These are phyloP conservation scores for Conidiobolus incongruus DNA, from an alignment of 371 early-diverging fungal genomes.

Conservation along the genomic window DNA sequence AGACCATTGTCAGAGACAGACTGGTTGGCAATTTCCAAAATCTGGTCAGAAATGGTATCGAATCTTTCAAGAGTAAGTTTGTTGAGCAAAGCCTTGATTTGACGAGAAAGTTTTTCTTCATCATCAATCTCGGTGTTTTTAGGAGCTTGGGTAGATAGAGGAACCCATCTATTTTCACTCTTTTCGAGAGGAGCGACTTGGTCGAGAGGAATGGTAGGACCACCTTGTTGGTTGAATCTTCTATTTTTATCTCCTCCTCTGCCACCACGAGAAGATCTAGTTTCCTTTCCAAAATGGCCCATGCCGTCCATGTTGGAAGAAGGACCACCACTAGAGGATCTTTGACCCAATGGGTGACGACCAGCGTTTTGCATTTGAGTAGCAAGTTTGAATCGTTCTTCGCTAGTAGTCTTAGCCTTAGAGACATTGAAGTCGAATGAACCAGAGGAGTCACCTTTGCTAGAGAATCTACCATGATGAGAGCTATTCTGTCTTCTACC, in stretches of 20 bases:
- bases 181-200: conserved; percentile 49
- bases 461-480: conserved; percentile 5
- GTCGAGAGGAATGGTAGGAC: conserved; percentile 31
- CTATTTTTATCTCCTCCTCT: conserved; percentile 23
- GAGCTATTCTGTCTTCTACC: conserved; percentile 6
- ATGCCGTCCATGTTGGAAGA: conserved; percentile 9
- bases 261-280: conserved; percentile 15
- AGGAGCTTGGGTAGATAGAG: conserved; percentile 14
- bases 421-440: conserved; percentile 8
- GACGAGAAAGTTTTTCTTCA: conserved; percentile 39
- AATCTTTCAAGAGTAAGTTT: conserved; percentile 90
- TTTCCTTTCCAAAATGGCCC: conserved; percentile 8
- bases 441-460: conserved; percentile 11
- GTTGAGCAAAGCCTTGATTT: conserved; percentile 76
- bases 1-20: conserved; percentile 43
- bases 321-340: conserved; percentile 22
- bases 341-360: conserved; percentile 17
- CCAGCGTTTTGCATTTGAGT: conserved; percentile 19
- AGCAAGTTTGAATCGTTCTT: conserved; percentile 21
- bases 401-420: conserved; percentile 10
- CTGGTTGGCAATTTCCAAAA: conserved; percentile 48
- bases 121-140: conserved; percentile 8
- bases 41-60: conserved; percentile 57
- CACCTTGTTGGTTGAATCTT: conserved; percentile 20
- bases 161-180: conserved; percentile 69